Base-by-base conservation (phyloP, 2,329 filamentous ascomycete species). In the Penicillium sp. region DNA sequence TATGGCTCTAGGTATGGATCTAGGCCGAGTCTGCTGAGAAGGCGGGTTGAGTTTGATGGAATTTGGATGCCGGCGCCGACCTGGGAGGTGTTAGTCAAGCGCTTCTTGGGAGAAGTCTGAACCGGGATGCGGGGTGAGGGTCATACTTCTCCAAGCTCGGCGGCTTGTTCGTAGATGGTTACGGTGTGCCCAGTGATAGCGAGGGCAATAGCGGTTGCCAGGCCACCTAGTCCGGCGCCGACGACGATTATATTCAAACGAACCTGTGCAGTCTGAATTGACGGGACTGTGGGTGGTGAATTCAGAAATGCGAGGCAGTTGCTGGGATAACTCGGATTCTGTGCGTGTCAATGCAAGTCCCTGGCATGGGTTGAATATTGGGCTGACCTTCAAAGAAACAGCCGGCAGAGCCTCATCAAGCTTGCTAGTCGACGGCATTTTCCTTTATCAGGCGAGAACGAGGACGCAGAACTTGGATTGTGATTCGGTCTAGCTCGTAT, bases 21-120 rank as follows among this genome's bases (percentile, higher is more conserved):
- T 1, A 78, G 62, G 7, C 75, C 76, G 69, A 74, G 77, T 52
- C 61, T 58, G 25, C 64, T 50, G 4, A 78, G 67, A 0, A 77
- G 61, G 0, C 68, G 66, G 1, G 67, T 64, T 5, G 74, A 72
- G 57, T 79, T 79, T 7, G 77, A 71, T 0, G 75, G 74, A 5
- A 79, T 69, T 65, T 79, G 76, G 35, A 79, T 78, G 3, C 76
- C 77, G 1, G 77, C 76, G 3, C 77, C 76, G 12, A 78, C 68
- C 69, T 75, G 12, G 17, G 2, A 6, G 8, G 6, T 31, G 28
- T 17, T 43, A 31, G 28, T 31, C 10, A 10, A 0, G 3, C 25
- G 20, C 8, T 2, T 17, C 17, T 22, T 38, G 38, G 28, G 28
- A 8, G 28, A 31, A 31, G 28, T 31, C 5, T 31, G 1, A 31